Base-by-base conservation (phyloP, 768 basidiomycete species). In the Mycena vitilis region DNA sequence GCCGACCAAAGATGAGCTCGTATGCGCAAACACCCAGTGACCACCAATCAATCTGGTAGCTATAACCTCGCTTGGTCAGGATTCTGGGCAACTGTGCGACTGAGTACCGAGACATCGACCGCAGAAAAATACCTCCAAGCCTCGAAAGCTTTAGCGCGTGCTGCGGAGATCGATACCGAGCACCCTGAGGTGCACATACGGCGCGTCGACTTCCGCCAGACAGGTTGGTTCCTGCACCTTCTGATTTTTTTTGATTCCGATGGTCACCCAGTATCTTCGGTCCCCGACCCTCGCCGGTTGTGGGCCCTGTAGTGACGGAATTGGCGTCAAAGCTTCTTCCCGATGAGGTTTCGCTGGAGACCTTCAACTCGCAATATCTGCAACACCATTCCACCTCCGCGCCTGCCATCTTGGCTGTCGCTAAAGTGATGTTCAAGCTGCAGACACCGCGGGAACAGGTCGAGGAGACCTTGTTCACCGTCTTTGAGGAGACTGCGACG, bases 31-130 rank as follows among this genome's bases (percentile, higher is more conserved):
- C 93, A 20, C 96, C 96, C 0, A 98, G 87, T 22, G 95, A 96
- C 96, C 96, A 98, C 94, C 95, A 98, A 78, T 98, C 96, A 73
- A 98, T 95, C 40, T 91, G 90, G 75, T 91, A 95, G 4, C 95
- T 95, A 80, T 99, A 99, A 18, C 97, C 97, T 68, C 94, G 90
- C 79, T 98, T 98, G 52, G 89, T 84, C 48, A 99, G 83, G 53
- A 99, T 97, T 77, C 85, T 87, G 72, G 18, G 56, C 62, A 23
- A 38, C 30, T 30, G 30, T 30, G 30, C 30, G 30, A 30, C 30
- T 30, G 30, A 40, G 15, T 40, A 40, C 40, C 15, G 40, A 40
- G 10, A 40, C 40, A 40, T 40, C 7, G 40, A 40, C 40, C 40
- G 12, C 70, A 96, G 96, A 89, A 75, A 94, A 95, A 77, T 88